Evolutionary conservation across 2,329 filamentous ascomycete genomes (phyloP), one percentile per base, ranked within the genome.

Genomic region (Ceratocystis destructans): DNA sequence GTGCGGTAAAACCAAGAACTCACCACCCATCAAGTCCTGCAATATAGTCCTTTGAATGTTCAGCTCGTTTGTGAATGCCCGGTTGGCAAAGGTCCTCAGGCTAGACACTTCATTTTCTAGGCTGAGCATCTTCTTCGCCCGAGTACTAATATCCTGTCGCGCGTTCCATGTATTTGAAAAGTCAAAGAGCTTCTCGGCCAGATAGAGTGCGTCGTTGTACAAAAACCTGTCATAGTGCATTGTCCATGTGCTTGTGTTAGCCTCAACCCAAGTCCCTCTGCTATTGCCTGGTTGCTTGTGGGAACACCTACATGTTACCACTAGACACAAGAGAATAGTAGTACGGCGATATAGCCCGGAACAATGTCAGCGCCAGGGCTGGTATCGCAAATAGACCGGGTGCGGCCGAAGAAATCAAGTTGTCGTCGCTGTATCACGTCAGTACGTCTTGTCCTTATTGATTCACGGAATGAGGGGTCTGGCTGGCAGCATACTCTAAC

Each of bases 321-420:
- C 81, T 82, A 15, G 77, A 76, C 48, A 84, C 79, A 15, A 83
- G 77, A 0, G 83, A 79, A 73, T 94, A 94, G 71, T 88, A 89
- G 67, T 87, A 83, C 0, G 87, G 84, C 4, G 89, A 87, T 1
- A 90, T 84, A 2, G 89, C 88, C 62, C 89, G 81, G 74, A 91
- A 94, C 76, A 92, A 83, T n/a, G 88, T 88, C 55, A 94, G 77
- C 1, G 86, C 80, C 20, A 90, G 81, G 0, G 85, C 87, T 1
- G 89, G 89, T 2, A 94, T 76, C 45, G 80, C 81, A 71, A 90
- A 90, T 0, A 94, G 77, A 0, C 86, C 88, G 6, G 82, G 78
- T 0, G 86, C 87, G 3, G 87, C 87, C 12, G 86, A 78, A 0
- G 85, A 81, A 63, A 93, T 84, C 0, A 86, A 81, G 10, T 82